Conservation (phyloP, 1,139 yeast genomes). For the Protomyces macrosporus region DNA sequence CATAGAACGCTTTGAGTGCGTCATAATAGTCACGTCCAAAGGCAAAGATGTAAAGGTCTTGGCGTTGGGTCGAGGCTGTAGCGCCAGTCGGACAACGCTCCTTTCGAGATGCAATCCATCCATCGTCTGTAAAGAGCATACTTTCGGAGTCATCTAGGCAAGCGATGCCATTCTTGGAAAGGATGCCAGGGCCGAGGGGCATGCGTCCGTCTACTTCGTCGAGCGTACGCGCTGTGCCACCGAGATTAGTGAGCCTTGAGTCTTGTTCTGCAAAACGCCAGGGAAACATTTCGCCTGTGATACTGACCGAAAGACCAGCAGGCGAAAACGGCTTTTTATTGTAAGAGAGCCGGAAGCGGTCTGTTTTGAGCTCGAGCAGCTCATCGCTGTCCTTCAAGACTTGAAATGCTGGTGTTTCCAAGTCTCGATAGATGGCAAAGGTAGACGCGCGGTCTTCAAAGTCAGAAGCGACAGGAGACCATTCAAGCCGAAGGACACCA, state of each 20-base stretch:
- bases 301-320: background rate
- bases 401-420: background rate
- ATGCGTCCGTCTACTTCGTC: background rate
- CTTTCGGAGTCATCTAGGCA: background rate
- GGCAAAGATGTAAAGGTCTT: background rate
- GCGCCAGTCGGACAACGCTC: background rate
- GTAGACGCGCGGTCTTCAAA: slow-evolving; percentile 12
- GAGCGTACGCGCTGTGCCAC: background rate
- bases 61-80: background rate
- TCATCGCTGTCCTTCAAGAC: background rate
- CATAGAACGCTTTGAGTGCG: slow-evolving; percentile 3
- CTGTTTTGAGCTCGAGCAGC: background rate
- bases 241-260: background rate
- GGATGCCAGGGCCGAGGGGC: background rate
- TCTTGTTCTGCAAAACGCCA: background rate
- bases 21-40: slow-evolving; percentile 5
- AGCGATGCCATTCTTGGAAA: background rate
- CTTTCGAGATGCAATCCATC: slow-evolving; percentile 3
- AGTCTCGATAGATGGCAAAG: slow-evolving; percentile 6
- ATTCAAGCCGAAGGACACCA: slow-evolving; percentile 5
- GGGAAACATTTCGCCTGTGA: background rate
- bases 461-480: background rate
- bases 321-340: background rate
- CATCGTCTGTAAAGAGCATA: slow-evolving; percentile 6
- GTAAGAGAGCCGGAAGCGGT: background rate